Base-by-base conservation (phyloP, 1,284 basidiomycete species). In the Cystobasidiaceae sp. region DNA sequence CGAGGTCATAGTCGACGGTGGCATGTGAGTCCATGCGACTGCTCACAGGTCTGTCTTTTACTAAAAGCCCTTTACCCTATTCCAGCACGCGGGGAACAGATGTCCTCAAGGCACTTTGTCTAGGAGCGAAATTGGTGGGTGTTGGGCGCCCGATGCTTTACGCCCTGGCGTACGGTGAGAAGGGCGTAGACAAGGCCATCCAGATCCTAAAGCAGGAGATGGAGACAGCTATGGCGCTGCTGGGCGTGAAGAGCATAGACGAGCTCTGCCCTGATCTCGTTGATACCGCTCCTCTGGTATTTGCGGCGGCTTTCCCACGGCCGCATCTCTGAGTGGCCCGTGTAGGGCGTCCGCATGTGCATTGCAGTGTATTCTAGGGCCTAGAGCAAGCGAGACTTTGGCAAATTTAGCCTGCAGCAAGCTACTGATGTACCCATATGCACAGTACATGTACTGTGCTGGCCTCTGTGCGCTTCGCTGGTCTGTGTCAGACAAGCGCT, bases 41-140 rank as follows among this genome's bases (percentile, higher is more conserved):
- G 37, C 11, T 11, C n/a, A 11, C 11, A 39, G 37, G 37, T 39
- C 37, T 11, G n/a, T 11, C 37, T 39, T 11, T 11, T 39, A 11
- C 37, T 39, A n/a, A n/a, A 11, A n/a, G n/a, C 11, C 11, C 37
- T 39, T 11, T 11, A 11, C 37, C n/a, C 11, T 39, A 39, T 39
- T 11, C n/a, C 11, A 39, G 37, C 11, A 39, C 37, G 58, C 82
- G 93, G 43, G 93, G 92, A 21, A 91, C 89, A 82, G 90, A 93
- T 76, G 86, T 94, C 7, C 78, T 96, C 57, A 97, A 97, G 77
- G 91, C 92, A 0, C 77, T 96, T 1, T 93, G 90, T 71, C 80
- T 97, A 27, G 93, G 93, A 39, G 93, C 93, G 1, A 87, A 80
- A 69, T 90, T 88, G 3, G 91, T 94, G 5, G 93, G 93, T 1